phyloP scores from a whole-genome alignment of 2,329 filamentous ascomycete genomes.

The Penicillium hordei region DNA sequence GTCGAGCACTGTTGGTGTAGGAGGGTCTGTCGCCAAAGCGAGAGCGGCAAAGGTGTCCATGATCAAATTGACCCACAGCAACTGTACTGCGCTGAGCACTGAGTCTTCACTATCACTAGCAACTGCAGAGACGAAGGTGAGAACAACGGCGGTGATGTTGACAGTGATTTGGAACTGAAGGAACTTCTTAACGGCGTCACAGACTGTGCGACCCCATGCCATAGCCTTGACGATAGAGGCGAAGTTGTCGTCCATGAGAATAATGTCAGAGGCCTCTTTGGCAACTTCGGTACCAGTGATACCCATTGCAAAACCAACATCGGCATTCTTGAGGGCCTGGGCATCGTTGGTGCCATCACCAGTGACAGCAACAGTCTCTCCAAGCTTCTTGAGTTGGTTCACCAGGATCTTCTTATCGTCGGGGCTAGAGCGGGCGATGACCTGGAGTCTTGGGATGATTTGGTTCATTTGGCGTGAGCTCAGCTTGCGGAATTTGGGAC shows the following conservation, averaged over 20 bases:
- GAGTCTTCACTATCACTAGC: constrained; percentile 56
- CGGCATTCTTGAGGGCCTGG: constrained; percentile 74
- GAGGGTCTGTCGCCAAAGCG: constrained; percentile 64
- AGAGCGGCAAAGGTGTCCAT: constrained; percentile 69
- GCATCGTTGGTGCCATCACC: constrained; percentile 84
- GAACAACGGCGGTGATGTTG: constrained; percentile 66
- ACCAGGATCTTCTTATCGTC: constrained; percentile 76
- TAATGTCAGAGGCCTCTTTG: constrained; percentile 81
- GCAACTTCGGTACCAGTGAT: constrained; percentile 80
- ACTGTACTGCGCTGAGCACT: constrained; percentile 65
- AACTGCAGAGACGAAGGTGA: constrained; percentile 65
- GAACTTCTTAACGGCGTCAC: constrained; percentile 75
- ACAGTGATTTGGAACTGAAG: constrained; percentile 56
- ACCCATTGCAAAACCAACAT: constrained; percentile 84
- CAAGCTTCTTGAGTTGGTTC: constrained; percentile 67
- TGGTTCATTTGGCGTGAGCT: constrained; percentile 64
- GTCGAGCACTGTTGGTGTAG: constrained; percentile 57
- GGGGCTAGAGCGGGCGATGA: constrained; percentile 71
- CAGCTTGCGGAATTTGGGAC: constrained; percentile 73
- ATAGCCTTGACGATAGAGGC: constrained; percentile 81
- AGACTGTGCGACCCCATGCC: constrained; percentile 76
- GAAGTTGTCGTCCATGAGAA: constrained; percentile 87
- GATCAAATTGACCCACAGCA: constrained; percentile 69
- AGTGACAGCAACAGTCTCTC: constrained; percentile 78
- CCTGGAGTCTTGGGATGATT: constrained; percentile 67